A percentile compares a stretch with the other conserved stretches of the same genome.
Evolutionary conservation across 2,329 filamentous ascomycete genomes (phyloP).

Genomic region (Aspergillus ochraceoroseus): DNA sequence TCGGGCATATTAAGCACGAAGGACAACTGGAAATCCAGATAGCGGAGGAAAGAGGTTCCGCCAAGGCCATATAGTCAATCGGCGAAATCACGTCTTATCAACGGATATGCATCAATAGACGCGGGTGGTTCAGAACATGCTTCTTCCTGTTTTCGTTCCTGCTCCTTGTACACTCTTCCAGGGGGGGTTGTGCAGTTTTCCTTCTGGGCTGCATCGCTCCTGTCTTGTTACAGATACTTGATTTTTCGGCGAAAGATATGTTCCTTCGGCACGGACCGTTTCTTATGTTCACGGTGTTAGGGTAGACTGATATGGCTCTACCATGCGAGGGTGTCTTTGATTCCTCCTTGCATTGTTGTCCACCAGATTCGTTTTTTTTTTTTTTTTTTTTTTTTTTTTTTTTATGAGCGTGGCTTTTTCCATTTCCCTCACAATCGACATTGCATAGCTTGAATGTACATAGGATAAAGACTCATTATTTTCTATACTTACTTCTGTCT

Average conservation of each 20-base stretch:
- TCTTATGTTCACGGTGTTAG: slow-evolving; percentile 10
- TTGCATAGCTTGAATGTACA: not conserved
- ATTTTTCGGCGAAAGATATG: slow-evolving; percentile 1
- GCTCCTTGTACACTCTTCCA: not conserved
- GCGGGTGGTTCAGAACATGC: not conserved
- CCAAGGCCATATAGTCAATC: slow-evolving; percentile 22
- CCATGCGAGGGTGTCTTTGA: slow-evolving; percentile 2
- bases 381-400: slow-evolving; percentile 1
- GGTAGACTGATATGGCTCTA: slow-evolving; percentile 10
- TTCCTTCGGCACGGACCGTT: slow-evolving; percentile 6
- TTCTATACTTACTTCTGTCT: no score
- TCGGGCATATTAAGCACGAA: slow-evolving; percentile 53
- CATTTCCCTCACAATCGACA: not conserved
- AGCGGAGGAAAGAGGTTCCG: slow-evolving; percentile 19
- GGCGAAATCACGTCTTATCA: slow-evolving; percentile 5
- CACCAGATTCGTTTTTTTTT: slow-evolving; percentile 10
- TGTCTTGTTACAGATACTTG: not conserved
- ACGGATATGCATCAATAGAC: not conserved
- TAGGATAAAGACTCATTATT: no score
- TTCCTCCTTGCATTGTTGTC: slow-evolving; percentile 1
- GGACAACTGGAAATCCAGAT: slow-evolving; percentile 35
- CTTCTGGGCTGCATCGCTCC: slow-evolving; percentile 2
- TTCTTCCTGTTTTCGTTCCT: not conserved
- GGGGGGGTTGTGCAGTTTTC: not conserved
- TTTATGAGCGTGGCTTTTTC: not conserved